These are phyloP conservation scores for Penicillium vulpinum DNA, from an alignment of 2,329 filamentous ascomycete genomes.

Conservation along the genomic window DNA sequence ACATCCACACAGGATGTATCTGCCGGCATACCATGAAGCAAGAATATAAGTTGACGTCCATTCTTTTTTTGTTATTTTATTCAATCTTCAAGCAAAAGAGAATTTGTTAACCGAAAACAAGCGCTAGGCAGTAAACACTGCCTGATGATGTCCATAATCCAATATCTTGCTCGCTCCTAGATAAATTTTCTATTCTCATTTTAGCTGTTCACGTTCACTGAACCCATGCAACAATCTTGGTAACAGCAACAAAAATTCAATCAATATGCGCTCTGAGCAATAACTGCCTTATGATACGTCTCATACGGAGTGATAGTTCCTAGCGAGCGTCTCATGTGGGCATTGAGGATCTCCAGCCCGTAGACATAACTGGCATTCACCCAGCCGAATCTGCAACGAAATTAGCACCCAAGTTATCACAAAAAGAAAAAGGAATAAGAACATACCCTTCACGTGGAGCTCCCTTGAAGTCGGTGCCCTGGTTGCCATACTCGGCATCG, in stretches of 20 bases:
- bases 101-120: background rate
- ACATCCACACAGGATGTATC: background rate
- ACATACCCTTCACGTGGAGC: constrained; percentile 93
- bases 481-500: constrained; percentile 96
- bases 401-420: constrained; percentile 8
- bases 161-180: background rate
- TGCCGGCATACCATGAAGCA: background rate
- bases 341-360: constrained; percentile 82
- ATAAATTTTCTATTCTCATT: background rate
- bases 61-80: background rate
- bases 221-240: background rate
- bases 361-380: constrained; percentile 98
- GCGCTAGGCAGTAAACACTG: background rate
- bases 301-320: constrained; percentile 86
- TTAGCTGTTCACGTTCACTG: background rate
- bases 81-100: background rate
- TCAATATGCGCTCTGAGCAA: constrained; percentile 33
- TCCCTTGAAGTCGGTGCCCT: constrained; percentile 91
- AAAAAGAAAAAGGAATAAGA: background rate
- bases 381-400: constrained; percentile 78
- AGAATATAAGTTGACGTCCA: background rate
- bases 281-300: constrained; percentile 69
- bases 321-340: constrained; percentile 84
- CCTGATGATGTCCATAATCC: background rate
- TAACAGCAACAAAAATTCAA: background rate